Base-by-base conservation (phyloP, 2,329 filamentous ascomycete species). In the Neurospora sp. region DNA sequence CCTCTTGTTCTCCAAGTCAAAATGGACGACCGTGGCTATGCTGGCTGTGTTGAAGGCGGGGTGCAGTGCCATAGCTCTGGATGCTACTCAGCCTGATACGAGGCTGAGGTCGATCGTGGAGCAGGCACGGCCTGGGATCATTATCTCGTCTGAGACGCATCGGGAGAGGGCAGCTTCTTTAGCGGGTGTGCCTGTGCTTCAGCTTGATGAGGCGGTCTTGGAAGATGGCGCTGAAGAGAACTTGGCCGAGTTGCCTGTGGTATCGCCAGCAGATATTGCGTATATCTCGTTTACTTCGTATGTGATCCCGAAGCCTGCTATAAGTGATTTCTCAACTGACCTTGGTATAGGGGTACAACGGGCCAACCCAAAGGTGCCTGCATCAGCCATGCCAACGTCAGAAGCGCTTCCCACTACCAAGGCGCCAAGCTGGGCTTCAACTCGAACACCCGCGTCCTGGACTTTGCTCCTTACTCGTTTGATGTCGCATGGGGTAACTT, bases 371-470 rank as follows among this genome's bases (percentile, higher is more conserved):
- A 58, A 8, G 46, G 33, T 36, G 62, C 66, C 8, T 39, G 42
- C 38, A 43, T 62, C 38, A 58, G 28, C 38, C 73, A 43, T n/a
- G 40, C 40, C 28, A 73, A 76, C 66, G 73, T 72, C 28, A 73
- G 72, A 68, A 74, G 73, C 43, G 75, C 75, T 6, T 68, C 75
- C 15, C 83, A 68, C 81, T 43, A 43, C 40, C 84, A 33, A 78
- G 84, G 52, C 73, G 78, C 52, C 80, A 83, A 62, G 80, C 85
- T 79, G 78, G 84, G 71, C 80, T 86, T 71, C 80, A 82, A 62
- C 10, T 71, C 70, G 6, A 70, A 70, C 40, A 76, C 73, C 9
- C 72, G 75, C 2, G 75, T 76, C 10, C 71, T 78, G 9, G 74
- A 78, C 68, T 79, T 78, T 66, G 74, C 75, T n/a, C 75, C 78